Percentiles rank a stretch among this genome's conserved stretches.
phyloP scores from a whole-genome alignment of 169 alveolate species.

The Eimeria sp. region DNA sequence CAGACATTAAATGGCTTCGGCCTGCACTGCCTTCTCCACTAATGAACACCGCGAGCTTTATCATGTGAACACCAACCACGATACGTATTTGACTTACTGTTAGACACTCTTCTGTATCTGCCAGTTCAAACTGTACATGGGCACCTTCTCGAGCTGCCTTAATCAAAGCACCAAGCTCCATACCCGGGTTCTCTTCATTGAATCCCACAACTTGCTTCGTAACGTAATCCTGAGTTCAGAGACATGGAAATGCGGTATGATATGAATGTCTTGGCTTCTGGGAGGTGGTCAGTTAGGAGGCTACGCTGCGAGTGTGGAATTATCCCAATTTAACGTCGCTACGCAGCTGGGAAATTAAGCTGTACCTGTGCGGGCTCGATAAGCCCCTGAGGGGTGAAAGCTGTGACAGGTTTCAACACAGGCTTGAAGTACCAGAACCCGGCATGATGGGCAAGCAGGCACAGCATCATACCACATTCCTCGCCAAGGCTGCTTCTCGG shows the following conservation, averaged over 20 bases:
- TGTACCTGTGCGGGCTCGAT: slow-evolving; percentile 81
- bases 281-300: background rate
- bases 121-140: slow-evolving; percentile 32
- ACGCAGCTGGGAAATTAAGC: background rate
- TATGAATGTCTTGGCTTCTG: background rate
- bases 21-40: background rate
- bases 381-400: slow-evolving; percentile 79
- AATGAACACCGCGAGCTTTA: background rate
- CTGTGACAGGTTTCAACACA: slow-evolving; percentile 77
- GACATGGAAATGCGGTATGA: background rate
- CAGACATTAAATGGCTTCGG: background rate
- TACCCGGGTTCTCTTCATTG: slow-evolving; percentile 7
- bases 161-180: slow-evolving; percentile 56
- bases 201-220: slow-evolving; percentile 6
- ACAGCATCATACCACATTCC: slow-evolving; percentile 71
- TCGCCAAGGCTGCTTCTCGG: slow-evolving; percentile 50
- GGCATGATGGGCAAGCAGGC: slow-evolving; percentile 77
- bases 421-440: slow-evolving; percentile 79
- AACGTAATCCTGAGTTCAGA: slow-evolving; percentile 50
- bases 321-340: background rate
- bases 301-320: background rate
- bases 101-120: slow-evolving; percentile 10
- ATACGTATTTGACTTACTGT: background rate
- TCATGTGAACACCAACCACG: background rate
- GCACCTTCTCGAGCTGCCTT: slow-evolving; percentile 50